Evolutionary conservation across 345 rosid species (phyloP).

Genomic region (Noccaea caerulescens): DNA sequence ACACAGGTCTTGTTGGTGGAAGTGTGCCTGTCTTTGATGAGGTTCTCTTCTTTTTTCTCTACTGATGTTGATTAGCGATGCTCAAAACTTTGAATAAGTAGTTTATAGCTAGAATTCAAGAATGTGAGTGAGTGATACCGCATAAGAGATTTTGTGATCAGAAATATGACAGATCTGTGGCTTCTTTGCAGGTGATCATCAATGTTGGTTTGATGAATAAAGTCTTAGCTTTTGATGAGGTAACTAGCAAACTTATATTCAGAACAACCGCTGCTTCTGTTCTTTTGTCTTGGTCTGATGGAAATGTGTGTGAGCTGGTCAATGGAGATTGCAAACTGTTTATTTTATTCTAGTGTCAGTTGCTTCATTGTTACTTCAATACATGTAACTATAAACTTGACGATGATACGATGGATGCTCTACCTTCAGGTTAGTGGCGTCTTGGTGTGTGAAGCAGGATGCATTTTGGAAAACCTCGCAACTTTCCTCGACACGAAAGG

Average conservation of each 20-base stretch:
- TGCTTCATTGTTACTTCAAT: neutral
- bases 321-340: conserved; percentile 5
- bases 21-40: conserved; percentile 96
- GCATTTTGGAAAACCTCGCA: conserved; percentile 88
- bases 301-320: conserved; percentile 1
- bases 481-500: conserved; percentile 81
- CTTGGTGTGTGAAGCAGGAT: conserved; percentile 95
- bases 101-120: neutral
- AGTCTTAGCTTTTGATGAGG: conserved; percentile 78
- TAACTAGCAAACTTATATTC: conserved; percentile 29
- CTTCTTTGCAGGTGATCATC: conserved; percentile 68
- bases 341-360: neutral
- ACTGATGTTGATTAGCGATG: conserved; percentile 14
- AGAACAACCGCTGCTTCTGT: neutral
- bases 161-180: conserved; percentile 1
- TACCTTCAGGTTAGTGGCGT: conserved; percentile 79
- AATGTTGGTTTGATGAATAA: conserved; percentile 79
- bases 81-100: conserved; percentile 3
- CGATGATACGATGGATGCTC: conserved; percentile 16
- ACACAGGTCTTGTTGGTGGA: conserved; percentile 98
- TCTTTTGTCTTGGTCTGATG: neutral
- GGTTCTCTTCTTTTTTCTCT: conserved; percentile 48
- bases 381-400: neutral
- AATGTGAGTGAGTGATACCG: neutral
- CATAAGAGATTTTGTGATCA: neutral